Evolutionary conservation across 805 yeast genomes (phyloP), one percentile per base, ranked within the genome.

Genomic region (Candida vaughaniae): DNA sequence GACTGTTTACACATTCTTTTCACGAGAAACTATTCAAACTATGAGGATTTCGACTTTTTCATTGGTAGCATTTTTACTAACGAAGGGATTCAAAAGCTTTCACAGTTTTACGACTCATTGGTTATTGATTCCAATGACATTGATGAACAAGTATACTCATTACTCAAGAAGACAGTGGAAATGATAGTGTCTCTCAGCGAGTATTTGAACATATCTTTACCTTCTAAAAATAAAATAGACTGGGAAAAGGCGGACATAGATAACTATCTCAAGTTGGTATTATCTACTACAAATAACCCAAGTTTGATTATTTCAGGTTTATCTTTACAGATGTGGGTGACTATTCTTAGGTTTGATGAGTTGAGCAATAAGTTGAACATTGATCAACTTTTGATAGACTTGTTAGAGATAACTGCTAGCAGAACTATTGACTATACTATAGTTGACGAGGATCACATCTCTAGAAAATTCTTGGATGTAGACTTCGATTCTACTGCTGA

Each of bases 251-350:
- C 85, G 2, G 95, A 86, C 53, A 66, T 85, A 5, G 71, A 70
- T 20, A 78, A 75, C 34, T 93, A 87, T 55, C 71, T 89, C 45
- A 73, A 75, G 38, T 71, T 93, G 16, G 88, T 93, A 5, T 66
- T 93, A 29, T 75, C 80, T 31, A 87, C 96, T 1, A 85, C 96
- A 0, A 75, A 72, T 50, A 93, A 88, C 53, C 85, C 87, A 17
- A 85, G 95, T 50, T 70, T 93, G 38, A 82, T 91, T n/a, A 82
- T 91, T 3, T 83, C 95, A 34, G 96, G 96, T 0, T 71, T 93
- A 12, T 85, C 96, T 0, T 63, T 93, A 35, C 96, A 89, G 56
- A 84, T 93, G 66, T 95, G 99, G 99, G 88, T 95, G 43, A 78
- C 91, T 2, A 78, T 91, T 47, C 64, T 95, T 35, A 74, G 99